phyloP scores from a whole-genome alignment of 73 alveolate genomes.

The Breviolum minutum region DNA sequence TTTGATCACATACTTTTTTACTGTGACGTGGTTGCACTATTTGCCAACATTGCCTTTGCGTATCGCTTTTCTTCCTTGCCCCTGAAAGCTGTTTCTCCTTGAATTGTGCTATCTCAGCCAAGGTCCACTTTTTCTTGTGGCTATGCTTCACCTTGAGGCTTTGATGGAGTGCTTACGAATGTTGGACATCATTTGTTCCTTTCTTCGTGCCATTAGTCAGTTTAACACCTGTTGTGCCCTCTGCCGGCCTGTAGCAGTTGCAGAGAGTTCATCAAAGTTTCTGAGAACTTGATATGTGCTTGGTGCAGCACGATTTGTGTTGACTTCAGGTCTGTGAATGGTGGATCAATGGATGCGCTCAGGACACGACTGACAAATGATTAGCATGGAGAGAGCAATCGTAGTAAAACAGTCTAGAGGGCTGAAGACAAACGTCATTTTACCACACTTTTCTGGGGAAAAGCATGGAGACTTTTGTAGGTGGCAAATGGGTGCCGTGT shows the following conservation, averaged over 20 bases:
- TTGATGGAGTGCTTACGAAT: background rate
- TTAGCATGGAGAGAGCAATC: no score
- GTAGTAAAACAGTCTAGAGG: no score
- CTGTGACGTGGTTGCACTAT: background rate
- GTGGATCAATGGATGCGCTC: slow-evolving; percentile 33
- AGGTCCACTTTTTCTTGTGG: slow-evolving; percentile 77
- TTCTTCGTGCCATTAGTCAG: no score
- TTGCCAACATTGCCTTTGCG: background rate
- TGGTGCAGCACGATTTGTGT: no score
- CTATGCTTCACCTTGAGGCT: slow-evolving; percentile 56
- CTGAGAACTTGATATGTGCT: no score
- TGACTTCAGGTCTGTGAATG: slow-evolving; percentile 23
- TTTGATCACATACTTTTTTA: slow-evolving; percentile 49
- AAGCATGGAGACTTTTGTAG: no score
- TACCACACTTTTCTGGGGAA: no score
- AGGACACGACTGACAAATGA: background rate
- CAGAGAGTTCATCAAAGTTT: background rate
- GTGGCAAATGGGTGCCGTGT: no score
- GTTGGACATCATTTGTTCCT: background rate
- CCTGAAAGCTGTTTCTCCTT: background rate
- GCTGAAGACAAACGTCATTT: no score
- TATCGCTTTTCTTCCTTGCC: background rate
- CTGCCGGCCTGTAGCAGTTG: background rate
- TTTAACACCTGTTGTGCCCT: background rate
- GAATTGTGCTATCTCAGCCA: background rate